Evolutionary conservation across 2,329 filamentous ascomycete species (phyloP).

Genomic region (Colletotrichum sp.): DNA sequence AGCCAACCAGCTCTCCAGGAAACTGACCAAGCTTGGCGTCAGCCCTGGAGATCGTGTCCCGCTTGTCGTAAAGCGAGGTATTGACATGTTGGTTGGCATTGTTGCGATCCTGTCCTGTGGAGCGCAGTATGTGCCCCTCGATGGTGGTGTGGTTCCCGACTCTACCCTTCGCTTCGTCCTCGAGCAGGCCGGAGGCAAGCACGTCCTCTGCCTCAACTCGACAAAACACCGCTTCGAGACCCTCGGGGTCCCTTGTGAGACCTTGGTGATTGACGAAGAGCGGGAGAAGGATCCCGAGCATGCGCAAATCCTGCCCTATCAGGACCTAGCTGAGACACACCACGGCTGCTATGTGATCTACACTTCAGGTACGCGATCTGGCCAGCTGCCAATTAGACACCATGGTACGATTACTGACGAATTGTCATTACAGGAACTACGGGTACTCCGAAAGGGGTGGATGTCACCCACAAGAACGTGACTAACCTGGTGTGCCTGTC

Average conservation of each 20-base stretch:
- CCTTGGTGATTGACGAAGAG: slow-evolving; percentile 7
- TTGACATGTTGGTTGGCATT: slow-evolving; percentile 63
- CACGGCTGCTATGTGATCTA: slow-evolving; percentile 56
- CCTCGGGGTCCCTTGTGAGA: neutral
- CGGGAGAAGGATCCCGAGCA: neutral
- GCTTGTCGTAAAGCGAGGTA: slow-evolving; percentile 56
- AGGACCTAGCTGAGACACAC: slow-evolving; percentile 37
- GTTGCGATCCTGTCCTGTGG: slow-evolving; percentile 62
- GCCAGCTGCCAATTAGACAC: neutral
- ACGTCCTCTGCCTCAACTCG: slow-evolving; percentile 51
- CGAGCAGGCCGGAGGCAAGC: slow-evolving; percentile 44
- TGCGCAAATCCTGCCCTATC: neutral
- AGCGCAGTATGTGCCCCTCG: slow-evolving; percentile 65
- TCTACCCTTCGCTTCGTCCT: slow-evolving; percentile 56
- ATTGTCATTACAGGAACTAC: slow-evolving; percentile 43
- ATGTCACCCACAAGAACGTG: slow-evolving; percentile 51
- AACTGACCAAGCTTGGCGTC: slow-evolving; percentile 44
- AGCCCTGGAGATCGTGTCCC: slow-evolving; percentile 52
- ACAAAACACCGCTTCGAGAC: slow-evolving; percentile 1
- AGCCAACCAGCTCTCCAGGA: slow-evolving; percentile 45
- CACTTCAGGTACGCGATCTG: slow-evolving; percentile 47
- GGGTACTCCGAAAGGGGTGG: slow-evolving; percentile 63
- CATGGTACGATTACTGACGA: neutral
- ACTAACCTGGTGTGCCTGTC: slow-evolving; percentile 6
- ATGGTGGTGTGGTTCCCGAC: slow-evolving; percentile 58